Evolutionary conservation across 1,284 basidiomycete species (phyloP).

Genomic region (Cutaneotrichosporon spelunceum): DNA sequence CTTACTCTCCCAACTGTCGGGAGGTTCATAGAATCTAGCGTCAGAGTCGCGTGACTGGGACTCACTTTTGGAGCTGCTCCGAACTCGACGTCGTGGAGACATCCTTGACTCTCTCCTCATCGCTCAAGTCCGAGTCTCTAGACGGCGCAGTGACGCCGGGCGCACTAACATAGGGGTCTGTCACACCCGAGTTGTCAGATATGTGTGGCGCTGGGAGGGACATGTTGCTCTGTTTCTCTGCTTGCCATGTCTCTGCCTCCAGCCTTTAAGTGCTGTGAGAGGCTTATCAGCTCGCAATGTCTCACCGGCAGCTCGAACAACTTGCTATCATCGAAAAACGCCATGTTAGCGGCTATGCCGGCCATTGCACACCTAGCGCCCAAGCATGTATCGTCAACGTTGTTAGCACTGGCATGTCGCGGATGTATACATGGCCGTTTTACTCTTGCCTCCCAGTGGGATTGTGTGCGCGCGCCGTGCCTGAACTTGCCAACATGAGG

Average conservation of each 20-base stretch:
- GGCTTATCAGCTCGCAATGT: no score
- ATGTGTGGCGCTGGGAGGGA: not conserved
- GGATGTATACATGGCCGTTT: no score
- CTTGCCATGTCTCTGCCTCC: not conserved
- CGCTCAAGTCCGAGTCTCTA: not conserved
- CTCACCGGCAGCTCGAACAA: no score
- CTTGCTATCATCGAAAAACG: no score
- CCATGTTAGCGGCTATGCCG: no score
- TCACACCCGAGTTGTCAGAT: not conserved
- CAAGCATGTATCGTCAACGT: no score
- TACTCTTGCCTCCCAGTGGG: no score
- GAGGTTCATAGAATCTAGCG: conserved; percentile 34
- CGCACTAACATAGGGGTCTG: not conserved
- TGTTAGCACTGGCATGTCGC: no score
- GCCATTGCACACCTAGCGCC: no score
- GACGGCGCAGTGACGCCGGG: not conserved
- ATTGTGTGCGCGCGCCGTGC: no score
- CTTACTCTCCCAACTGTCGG: conserved; percentile 42
- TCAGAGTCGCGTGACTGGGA: not conserved
- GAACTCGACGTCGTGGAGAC: not conserved
- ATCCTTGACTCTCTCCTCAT: conserved; percentile 6
- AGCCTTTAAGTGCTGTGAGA: not conserved
- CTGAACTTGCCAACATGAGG: no score
- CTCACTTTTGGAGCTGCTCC: not conserved
- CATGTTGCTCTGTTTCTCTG: not conserved